Base-by-base conservation (phyloP, 768 basidiomycete genomes). In the Agrocybe pediades region DNA sequence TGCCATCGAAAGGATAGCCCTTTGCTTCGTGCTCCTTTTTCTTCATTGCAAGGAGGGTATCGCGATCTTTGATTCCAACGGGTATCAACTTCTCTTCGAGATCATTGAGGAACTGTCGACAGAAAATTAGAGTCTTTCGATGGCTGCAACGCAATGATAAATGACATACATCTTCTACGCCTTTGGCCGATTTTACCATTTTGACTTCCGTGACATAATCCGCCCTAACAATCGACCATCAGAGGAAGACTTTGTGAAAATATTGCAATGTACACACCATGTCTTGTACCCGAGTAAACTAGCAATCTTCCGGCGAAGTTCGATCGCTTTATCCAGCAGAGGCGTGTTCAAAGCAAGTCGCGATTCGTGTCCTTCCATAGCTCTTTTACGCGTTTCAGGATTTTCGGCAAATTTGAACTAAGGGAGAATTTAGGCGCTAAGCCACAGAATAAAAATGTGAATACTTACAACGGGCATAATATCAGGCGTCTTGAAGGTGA, bases 151-250 rank as follows among this genome's bases (percentile, higher is more conserved):
- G 27, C 46, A 41, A 19, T 25, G 39, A 51, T 17, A 42, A 19
- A 62, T n/a, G 16, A 57, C 71, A 56, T 62, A 84, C 89, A 47
- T 84, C 74, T 58, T 77, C 68, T 7, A 88, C 85, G 19, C 77
- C 80, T 41, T 81, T 71, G 1, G 82, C 86, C 30, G 74, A 79
- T 70, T 93, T 92, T 59, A 89, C 82, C 91, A 93, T 93, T 74
- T 91, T 91, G 42, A 83, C 80, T 65, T 95, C 92, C 1, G 92
- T 91, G 36, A 86, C 70, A 65, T 87, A 94, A 68, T 90, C 91
- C 1, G 90, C 92, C 83, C 76, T 78, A 26, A 8, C 25, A 44
- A 29, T 26, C 16, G 40, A 27, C 11, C 24, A 26, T 21, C 16
- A 27, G 6, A 7, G 43, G 9, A 20, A 36, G 9, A 48, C 2